Evolutionary conservation across 192 early-diverging fungal species (phyloP), one percentile per base, ranked within the genome.

Genomic region (Coemansia sp.): DNA sequence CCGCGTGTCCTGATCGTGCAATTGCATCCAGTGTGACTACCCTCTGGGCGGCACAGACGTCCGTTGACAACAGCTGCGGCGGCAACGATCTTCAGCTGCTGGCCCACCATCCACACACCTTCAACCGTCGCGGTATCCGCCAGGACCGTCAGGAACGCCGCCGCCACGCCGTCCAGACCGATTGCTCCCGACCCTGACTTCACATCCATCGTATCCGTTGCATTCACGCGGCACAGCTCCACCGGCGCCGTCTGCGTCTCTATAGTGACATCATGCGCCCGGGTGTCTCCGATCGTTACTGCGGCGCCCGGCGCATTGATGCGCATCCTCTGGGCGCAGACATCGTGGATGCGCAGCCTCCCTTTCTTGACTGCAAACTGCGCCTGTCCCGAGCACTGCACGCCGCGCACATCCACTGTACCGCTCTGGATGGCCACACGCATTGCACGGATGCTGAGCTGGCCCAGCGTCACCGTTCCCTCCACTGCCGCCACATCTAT

Each of bases 381-480:
- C 0, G 66, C 59, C 4, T 19, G 22, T 7, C 56, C 29, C 10
- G 7, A 25, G 11, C 33, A 65, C 11, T 14, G 11, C 5, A 72
- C 25, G 8, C 44, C 22, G 5, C 14, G 13, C 8, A 61, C 60
- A 22, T 55, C 28, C 14, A 78, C 62, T 1, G 53, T n/a, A 14
- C 75, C 75, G 27, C 64, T 41, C 20, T 45, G 64, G 17, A 72
- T 45, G 4, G 68, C 69, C 7, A 78, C 40, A 2, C 75, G 69
- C 28, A 78, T 11, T 6, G 33, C 44, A 22, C 19, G 5, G 1
- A 68, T 37, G 6, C 22, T 25, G 20, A 48, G 0, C 5, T 45
- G 23, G 1, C 31, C 15, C 28, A 78, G 52, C 10, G 31, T 34
- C 27, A 61, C 59, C 0, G 50, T 25, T 1, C 75, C 69, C 11